Evolutionary conservation across 2,329 filamentous ascomycete genomes (phyloP).

Genomic region (Aureobasidium subglaciale): DNA sequence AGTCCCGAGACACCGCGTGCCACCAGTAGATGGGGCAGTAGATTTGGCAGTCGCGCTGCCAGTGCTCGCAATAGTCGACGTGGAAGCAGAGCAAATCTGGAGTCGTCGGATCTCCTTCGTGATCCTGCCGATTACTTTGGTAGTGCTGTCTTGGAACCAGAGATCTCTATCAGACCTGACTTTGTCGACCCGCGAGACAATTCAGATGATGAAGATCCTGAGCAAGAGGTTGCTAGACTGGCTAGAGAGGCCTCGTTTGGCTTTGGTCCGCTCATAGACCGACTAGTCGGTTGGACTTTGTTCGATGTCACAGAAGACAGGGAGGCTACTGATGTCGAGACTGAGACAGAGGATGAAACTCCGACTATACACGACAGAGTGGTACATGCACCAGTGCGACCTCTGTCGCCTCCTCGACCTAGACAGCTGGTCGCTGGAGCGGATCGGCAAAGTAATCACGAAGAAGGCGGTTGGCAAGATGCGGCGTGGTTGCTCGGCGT

Average conservation of each 20-base stretch:
- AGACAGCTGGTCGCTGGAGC: neutral
- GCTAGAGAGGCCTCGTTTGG: constrained; percentile 19
- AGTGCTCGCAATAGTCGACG: constrained; percentile 15
- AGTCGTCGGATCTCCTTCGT: neutral
- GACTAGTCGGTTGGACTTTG: constrained; percentile 50
- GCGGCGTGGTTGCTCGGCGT: constrained; percentile 52
- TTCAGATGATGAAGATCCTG: constrained; percentile 20
- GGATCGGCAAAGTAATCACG: constrained; percentile 23
- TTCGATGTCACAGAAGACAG: constrained; percentile 48
- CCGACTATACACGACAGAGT: neutral
- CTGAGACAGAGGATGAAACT: constrained; percentile 23
- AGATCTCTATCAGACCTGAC: neutral
- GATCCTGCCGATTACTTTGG: constrained; percentile 1
- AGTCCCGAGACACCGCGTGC: constrained; percentile 13
- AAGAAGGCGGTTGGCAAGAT: constrained; percentile 50
- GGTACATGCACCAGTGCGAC: constrained; percentile 17
- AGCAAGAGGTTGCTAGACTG: constrained; percentile 25
- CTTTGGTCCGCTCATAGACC: constrained; percentile 50
- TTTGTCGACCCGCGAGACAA: constrained; percentile 33
- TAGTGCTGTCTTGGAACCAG: neutral
- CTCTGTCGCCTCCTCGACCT: constrained; percentile 16
- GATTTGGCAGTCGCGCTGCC: constrained; percentile 17
- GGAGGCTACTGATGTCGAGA: constrained; percentile 31
- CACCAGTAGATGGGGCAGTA: constrained; percentile 16
- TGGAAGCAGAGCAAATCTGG: constrained; percentile 3